Base-by-base conservation (phyloP, 2,329 filamentous ascomycete genomes). In the Exophiala calicioides region DNA sequence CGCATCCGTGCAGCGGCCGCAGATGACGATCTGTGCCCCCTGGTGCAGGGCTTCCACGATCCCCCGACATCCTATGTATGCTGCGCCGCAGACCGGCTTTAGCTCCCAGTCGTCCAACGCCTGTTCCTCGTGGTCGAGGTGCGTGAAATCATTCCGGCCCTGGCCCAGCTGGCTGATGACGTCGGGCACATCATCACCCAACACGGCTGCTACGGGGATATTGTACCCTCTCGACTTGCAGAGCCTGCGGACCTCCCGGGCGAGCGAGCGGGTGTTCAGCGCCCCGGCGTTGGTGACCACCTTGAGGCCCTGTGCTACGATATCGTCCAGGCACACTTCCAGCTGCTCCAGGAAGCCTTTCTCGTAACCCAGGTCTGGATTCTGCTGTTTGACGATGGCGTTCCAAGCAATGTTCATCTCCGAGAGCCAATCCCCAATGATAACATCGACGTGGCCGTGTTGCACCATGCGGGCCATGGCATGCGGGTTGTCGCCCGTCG, bases 11-110 rank as follows among this genome's bases (percentile, higher is more conserved):
- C 64, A 58, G 8, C 61, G 58, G 5, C 65, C 65, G 44, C 55
- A 62, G 26, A 64, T 50, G 29, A 67, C 60, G 18, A 67, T 61
- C 43, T 65, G 57, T 1, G 63, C 63, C 0, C 62, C 64, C 3
- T 50, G 41, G 3, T 50, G 30, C 1, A 66, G 47, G 3, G 59
- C 63, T n/a, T 59, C 47, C 2, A 56, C 60, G 16, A 66, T 64
- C 2, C 60, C 74, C 40, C 71, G 64, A n/a, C 70, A 70, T 0
- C 79, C 78, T 1, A 79, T 67, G 54, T 79, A 79, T 3, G 70
- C 75, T 3, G 27, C 16, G 13, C 36, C 44, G 16, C 31, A 40
- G n/a, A 35, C 13, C 9, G 37, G 44, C 10, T 47, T 19, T 5
- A 27, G 31, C n/a, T 40, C 44, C 44, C 44, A 47, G 23, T 40